These are phyloP conservation scores for Stenogyne calaminthoides DNA, from an alignment of 305 asterid genomes.

Conservation along the genomic window DNA sequence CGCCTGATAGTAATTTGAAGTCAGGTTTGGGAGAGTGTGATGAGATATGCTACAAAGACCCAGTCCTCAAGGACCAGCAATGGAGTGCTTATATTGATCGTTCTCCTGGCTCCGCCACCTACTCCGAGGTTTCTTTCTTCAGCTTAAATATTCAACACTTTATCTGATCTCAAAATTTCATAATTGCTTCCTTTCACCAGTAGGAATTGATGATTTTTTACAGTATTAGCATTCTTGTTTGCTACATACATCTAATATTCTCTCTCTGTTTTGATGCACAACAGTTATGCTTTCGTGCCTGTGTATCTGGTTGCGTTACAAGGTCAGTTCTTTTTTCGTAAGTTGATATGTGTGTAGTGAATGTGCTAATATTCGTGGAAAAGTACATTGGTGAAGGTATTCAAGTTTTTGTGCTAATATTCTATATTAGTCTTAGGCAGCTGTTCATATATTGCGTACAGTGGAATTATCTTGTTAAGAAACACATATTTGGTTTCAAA, in stretches of 20 bases:
- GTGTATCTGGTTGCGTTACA: conserved; percentile 76
- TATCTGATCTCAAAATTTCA: not conserved
- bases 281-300: conserved; percentile 82
- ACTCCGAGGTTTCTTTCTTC: conserved; percentile 55
- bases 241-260: conserved; percentile 10
- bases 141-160: not conserved
- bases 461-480: not conserved
- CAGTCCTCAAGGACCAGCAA: conserved; percentile 75
- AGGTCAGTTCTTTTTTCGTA: conserved; percentile 48
- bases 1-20: not conserved
- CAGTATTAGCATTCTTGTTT: too few relatives aligned
- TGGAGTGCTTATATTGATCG: conserved; percentile 90
- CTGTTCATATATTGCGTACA: not conserved
- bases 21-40: conserved; percentile 50
- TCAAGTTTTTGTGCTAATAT: not conserved
- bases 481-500: not conserved
- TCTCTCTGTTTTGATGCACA: conserved; percentile 17
- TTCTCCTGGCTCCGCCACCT: conserved; percentile 80
- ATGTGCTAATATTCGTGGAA: not conserved
- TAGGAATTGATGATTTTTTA: too few relatives aligned
- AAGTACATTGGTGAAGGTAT: not conserved
- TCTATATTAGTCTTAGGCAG: not conserved
- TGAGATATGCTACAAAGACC: conserved; percentile 83
- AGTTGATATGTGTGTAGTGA: not conserved
- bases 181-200: too few relatives aligned